Percentiles rank a stretch among this genome's conserved stretches.
phyloP scores from a whole-genome alignment of 2,329 filamentous ascomycete genomes.

The Plectosphaerella sp. region DNA sequence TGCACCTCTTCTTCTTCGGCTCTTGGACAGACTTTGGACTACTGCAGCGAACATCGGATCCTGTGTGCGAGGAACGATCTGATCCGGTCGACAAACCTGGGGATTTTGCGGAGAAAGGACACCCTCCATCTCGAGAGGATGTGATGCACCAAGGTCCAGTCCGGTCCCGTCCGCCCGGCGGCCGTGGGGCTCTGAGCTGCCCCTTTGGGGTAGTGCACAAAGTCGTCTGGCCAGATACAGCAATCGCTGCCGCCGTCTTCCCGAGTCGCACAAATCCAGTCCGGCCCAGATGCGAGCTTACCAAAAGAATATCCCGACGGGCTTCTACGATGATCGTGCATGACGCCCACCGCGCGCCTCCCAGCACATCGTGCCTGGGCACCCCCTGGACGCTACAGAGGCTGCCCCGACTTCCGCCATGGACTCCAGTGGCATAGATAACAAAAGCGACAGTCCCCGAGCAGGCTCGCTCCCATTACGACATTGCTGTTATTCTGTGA shows the following conservation, averaged over 20 bases:
- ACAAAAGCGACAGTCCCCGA: too few relatives aligned
- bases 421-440: not conserved
- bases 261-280: too few relatives aligned
- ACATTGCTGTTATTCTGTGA: too few relatives aligned
- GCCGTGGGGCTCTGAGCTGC: not conserved
- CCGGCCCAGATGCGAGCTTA: not conserved
- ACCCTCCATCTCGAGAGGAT: not conserved
- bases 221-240: too few relatives aligned
- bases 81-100: not conserved
- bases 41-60: not conserved
- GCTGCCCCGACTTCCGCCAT: too few relatives aligned
- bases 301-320: constrained; percentile 5
- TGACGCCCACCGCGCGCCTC: not conserved
- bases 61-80: not conserved
- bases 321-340: constrained; percentile 11
- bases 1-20: too few relatives aligned
- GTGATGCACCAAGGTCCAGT: too few relatives aligned
- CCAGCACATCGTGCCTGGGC: not conserved
- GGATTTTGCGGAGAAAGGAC: not conserved
- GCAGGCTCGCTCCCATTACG: too few relatives aligned
- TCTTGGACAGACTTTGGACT: not conserved
- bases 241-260: too few relatives aligned
- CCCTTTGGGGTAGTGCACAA: not conserved
- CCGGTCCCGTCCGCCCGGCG: not conserved
- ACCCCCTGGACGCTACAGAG: too few relatives aligned